Percentiles rank a stretch among this genome's conserved stretches.
Conservation (phyloP, 768 basidiomycete genomes). For the Tephrocybe rancida region DNA sequence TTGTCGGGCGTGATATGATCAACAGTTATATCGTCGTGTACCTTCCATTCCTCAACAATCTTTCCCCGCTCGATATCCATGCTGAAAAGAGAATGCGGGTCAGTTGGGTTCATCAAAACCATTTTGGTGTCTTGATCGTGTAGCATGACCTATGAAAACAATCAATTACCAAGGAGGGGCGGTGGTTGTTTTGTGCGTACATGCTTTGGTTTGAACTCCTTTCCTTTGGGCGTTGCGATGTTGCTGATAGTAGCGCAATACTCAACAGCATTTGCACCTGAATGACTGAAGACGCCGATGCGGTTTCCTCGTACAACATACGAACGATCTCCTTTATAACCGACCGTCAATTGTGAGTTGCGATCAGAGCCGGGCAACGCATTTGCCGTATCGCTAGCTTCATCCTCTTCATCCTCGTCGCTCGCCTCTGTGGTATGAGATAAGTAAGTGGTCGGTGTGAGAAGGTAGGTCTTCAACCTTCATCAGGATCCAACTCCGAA, state of each 20-base stretch:
- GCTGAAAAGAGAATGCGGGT: conserved; percentile 81
- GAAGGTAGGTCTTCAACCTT: too few relatives aligned
- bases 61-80: conserved; percentile 96
- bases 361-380: conserved; percentile 56
- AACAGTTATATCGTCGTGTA: conserved; percentile 87
- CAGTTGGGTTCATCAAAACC: conserved; percentile 84
- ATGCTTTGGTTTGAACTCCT: conserved; percentile 83
- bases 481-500: conserved; percentile 64
- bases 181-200: conserved; percentile 39
- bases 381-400: conserved; percentile 47
- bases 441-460: too few relatives aligned
- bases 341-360: conserved; percentile 91
- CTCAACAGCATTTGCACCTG: conserved; percentile 69
- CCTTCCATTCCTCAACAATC: conserved; percentile 98
- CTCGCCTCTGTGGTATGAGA: conserved; percentile 37
- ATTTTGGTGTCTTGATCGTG: conserved; percentile 97
- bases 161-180: conserved; percentile 10
- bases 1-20: conserved; percentile 89
- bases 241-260: conserved; percentile 89
- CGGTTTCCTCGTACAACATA: conserved; percentile 92
- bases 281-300: conserved; percentile 88
- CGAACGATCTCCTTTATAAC: conserved; percentile 93
- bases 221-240: conserved; percentile 77
- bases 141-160: conserved; percentile 76
- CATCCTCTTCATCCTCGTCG: conserved; percentile 40